Conservation (phyloP, 208 protist species). For the Crithidia expoeki region DNA sequence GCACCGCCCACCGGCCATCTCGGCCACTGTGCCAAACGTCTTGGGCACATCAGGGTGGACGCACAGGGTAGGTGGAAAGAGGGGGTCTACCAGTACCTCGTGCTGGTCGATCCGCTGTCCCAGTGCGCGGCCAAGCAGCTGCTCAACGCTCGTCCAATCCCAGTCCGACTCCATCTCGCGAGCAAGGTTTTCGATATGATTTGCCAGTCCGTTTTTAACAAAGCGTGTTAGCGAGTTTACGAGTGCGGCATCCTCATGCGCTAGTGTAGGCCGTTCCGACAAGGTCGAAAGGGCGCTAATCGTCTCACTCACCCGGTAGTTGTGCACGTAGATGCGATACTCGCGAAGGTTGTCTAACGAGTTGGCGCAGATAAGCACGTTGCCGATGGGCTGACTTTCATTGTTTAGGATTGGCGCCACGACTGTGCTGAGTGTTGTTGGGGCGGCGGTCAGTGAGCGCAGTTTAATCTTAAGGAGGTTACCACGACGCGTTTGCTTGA, state of each 20-base stretch:
- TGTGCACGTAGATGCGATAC: constrained; percentile 80
- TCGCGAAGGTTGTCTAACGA: constrained; percentile 81
- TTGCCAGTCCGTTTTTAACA: constrained; percentile 49
- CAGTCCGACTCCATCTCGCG: constrained; percentile 85
- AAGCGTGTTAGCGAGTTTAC: constrained; percentile 58
- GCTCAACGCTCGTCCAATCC: constrained; percentile 90
- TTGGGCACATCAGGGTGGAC: constrained; percentile 73
- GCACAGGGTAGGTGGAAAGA: constrained; percentile 80
- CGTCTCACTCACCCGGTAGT: constrained; percentile 72
- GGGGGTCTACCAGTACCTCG: constrained; percentile 59
- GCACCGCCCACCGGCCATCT: constrained; percentile 41
- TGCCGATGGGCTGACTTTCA: constrained; percentile 61
- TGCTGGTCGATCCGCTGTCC: constrained; percentile 47
- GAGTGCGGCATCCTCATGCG: constrained; percentile 39
- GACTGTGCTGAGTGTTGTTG: constrained; percentile 77
- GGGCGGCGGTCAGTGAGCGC: constrained; percentile 71
- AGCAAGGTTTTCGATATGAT: constrained; percentile 65
- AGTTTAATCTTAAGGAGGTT: constrained; percentile 82
- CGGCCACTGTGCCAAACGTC: constrained; percentile 50
- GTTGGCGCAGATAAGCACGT: constrained; percentile 88
- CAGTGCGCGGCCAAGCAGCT: constrained; percentile 71
- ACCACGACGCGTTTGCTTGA: constrained; percentile 41
- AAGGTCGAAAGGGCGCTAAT: constrained; percentile 51
- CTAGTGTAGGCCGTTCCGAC: constrained; percentile 42
- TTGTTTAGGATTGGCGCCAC: constrained; percentile 70